Base-by-base conservation (phyloP, 2,329 filamentous ascomycete genomes). In the Curvularia lunata region DNA sequence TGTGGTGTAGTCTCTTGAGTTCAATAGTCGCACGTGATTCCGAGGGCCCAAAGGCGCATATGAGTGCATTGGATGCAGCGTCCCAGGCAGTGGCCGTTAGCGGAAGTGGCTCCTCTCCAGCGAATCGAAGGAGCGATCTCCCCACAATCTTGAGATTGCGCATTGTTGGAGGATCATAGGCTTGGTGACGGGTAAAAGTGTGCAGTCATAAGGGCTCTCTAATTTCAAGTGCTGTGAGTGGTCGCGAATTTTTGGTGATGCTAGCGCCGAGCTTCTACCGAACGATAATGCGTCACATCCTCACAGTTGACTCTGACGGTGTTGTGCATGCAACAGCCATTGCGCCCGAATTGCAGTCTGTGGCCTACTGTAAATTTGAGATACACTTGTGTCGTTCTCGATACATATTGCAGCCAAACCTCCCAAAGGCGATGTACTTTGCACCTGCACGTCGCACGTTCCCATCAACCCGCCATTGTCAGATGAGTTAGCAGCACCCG, bases 1-100 rank as follows among this genome's bases (percentile, higher is more conserved):
- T 73, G 52, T 78, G 76, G 38, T 79, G 73, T 37, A 83, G 71
- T 61, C 86, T 81, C 67, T 83, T 85, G 58, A 98, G 83, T 76
- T 94, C 89, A 68, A 99, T 90, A 51, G 87, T 82, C 55, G 88
- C 82, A 74, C 86, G 87, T 67, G 84, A 81, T 73, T 85, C 81
- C 3, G 87, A 88, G 62, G 94, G 95, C 7, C 95, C 94, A 81
- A 94, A 89, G 52, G 91, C 88, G 79, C 90, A 93, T 68, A 99
- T 83, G 52, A 95, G 78, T 59, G 91, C 86, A 76, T 95, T 90
- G 63, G 85, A 87, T 59, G 87, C 84, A 48, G 89, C 84, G 79
- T 98, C 92, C 94, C 94, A 98, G 71, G 92, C 90, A 55, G 88
- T 86, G 28, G 92, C 89, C 52, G 91, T 89, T 70, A 95, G 82